A percentile compares a stretch with the other conserved stretches of the same genome.
phyloP scores from a whole-genome alignment of 2,329 filamentous ascomycete species.

The Ploettnerulaceae sp. region DNA sequence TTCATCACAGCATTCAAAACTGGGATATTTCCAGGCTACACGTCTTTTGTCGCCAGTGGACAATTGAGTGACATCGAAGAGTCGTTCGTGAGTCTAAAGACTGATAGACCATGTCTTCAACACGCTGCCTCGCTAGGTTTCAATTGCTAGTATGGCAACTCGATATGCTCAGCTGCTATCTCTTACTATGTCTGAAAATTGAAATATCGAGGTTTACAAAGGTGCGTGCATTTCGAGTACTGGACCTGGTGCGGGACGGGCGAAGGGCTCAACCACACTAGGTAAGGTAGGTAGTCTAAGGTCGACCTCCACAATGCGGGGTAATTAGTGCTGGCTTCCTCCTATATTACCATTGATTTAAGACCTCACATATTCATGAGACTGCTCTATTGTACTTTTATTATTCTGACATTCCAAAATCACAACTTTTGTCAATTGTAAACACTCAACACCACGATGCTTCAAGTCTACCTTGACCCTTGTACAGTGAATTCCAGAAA shows the following conservation, averaged over 20 bases:
- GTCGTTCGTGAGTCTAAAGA: constrained; percentile 21
- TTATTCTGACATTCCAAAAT: background rate
- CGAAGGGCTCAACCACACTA: too few species aligned
- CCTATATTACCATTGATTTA: background rate
- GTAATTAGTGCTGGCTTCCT: background rate
- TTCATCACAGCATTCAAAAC: constrained; percentile 25
- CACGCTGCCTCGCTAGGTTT: constrained; percentile 29
- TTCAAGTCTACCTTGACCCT: constrained; percentile 19
- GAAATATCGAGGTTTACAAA: too few species aligned
- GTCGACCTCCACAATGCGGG: background rate
- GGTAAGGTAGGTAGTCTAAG: too few species aligned
- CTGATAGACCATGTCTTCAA: constrained; percentile 20
- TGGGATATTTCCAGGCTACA: constrained; percentile 18
- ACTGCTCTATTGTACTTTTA: background rate
- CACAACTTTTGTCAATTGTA: background rate
- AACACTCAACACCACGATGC: constrained; percentile 3
- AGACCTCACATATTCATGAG: background rate
- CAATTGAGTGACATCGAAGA: constrained; percentile 34
- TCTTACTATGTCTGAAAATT: too few species aligned
- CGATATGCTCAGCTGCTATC: constrained; percentile 25
- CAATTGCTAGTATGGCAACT: constrained; percentile 37
- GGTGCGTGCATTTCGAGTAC: too few species aligned
- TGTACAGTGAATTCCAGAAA: constrained; percentile 19
- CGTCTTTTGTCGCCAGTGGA: constrained; percentile 34
- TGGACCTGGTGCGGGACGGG: too few species aligned